phyloP scores from a whole-genome alignment of 1,139 yeast species.

The Hyphopichia khmerensis region DNA sequence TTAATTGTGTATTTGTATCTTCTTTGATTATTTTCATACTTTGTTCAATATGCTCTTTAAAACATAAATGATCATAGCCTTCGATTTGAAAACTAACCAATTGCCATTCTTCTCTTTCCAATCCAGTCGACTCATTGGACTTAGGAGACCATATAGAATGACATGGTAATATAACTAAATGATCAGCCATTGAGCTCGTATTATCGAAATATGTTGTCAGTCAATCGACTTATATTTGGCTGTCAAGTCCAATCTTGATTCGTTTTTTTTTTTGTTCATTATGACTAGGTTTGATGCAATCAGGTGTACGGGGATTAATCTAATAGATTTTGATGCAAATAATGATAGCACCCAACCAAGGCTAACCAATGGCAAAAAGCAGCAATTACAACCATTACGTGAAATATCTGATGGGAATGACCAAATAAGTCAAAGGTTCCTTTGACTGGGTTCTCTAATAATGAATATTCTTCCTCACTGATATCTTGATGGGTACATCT shows the following conservation, averaged over 20 bases:
- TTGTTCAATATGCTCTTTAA: conserved; percentile 57
- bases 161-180: conserved; percentile 62
- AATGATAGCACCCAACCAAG: conserved; percentile 56
- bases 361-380: conserved; percentile 76
- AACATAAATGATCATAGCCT: conserved; percentile 66
- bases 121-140: conserved; percentile 31
- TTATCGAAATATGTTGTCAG: too few species aligned
- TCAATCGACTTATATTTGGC: too few species aligned
- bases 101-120: conserved; percentile 53
- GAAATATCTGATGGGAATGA: conserved; percentile 88
- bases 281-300: too few species aligned
- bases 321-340: conserved; percentile 33
- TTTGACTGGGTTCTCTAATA: conserved; percentile 14
- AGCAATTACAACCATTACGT: conserved; percentile 76
- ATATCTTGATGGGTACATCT: conserved; percentile 49
- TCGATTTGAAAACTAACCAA: conserved; percentile 66
- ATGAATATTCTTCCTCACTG: conserved; percentile 6
- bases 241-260: too few species aligned
- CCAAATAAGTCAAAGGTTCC: conserved; percentile 69
- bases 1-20: conserved; percentile 31
- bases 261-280: neutral
- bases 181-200: conserved; percentile 2
- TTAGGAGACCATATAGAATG: conserved; percentile 60
- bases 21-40: conserved; percentile 33
- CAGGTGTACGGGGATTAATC: neutral